Percentiles rank a stretch among this genome's conserved stretches.
phyloP scores from a whole-genome alignment of 2,329 filamentous ascomycete species.

The Fusarium pilosicola region DNA sequence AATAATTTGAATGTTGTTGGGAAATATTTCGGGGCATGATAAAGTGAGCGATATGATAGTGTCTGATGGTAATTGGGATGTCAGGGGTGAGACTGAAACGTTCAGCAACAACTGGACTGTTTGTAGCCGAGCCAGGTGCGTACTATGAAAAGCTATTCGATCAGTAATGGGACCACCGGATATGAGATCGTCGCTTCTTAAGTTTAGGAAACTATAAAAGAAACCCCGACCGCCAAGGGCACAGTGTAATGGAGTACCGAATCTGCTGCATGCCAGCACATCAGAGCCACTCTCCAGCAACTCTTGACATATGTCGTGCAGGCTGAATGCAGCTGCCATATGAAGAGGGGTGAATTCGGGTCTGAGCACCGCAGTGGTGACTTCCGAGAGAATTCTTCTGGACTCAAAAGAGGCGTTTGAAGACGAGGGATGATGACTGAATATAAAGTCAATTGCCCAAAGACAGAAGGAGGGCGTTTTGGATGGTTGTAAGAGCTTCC shows the following conservation, averaged over 20 bases:
- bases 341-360: background rate
- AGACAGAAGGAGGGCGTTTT: background rate
- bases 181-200: background rate
- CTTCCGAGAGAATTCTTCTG: background rate
- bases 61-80: background rate
- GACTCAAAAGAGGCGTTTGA: rapidly evolving
- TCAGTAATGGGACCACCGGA: background rate
- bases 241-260: background rate
- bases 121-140: background rate
- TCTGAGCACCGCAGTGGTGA: background rate
- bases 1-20: background rate
- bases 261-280: background rate
- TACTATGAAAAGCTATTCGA: background rate
- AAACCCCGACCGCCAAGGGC: background rate
- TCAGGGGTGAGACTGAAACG: rapidly evolving
- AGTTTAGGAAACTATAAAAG: background rate
- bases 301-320: background rate
- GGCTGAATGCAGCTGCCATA: background rate
- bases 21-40: rapidly evolving
- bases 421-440: background rate
- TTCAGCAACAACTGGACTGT: background rate
- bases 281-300: background rate
- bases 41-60: background rate
- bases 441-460: background rate
- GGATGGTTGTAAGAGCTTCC: background rate